Percentiles rank a stretch among this genome's conserved stretches.
phyloP scores from a whole-genome alignment of 345 rosid genomes.

The Eucalyptus coolabah region DNA sequence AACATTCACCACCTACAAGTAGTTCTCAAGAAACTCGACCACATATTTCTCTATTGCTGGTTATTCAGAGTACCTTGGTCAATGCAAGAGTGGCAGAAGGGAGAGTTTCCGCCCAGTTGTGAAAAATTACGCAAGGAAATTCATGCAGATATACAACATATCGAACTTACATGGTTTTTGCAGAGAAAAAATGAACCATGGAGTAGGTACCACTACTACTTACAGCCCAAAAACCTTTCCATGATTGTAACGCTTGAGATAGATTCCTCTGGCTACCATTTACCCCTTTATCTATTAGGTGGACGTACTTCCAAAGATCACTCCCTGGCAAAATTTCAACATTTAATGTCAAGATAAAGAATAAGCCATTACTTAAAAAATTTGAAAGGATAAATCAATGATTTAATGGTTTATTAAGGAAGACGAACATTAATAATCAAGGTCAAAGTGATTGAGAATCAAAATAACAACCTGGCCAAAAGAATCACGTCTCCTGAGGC shows the following conservation, averaged over 20 bases:
- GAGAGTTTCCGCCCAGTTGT: neutral
- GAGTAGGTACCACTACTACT: neutral
- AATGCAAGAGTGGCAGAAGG: neutral
- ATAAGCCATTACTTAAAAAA: neutral
- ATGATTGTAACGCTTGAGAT: neutral
- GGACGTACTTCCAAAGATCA: neutral
- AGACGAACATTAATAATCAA: neutral
- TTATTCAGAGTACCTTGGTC: neutral
- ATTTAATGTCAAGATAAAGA: neutral
- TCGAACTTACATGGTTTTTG: neutral
- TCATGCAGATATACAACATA: neutral
- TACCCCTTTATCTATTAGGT: neutral
- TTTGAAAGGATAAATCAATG: neutral
- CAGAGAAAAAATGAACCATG: neutral
- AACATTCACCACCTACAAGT: neutral
- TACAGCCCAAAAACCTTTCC: neutral
- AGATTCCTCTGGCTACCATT: neutral
- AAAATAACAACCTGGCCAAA: neutral
- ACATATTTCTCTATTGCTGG: neutral
- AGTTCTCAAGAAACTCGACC: neutral
- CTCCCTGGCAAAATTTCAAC: neutral
- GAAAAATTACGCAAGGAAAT: neutral
- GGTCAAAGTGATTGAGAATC: neutral
- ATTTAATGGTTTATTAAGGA: neutral
- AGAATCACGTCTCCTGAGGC: neutral